Evolutionary conservation across 305 asterid species (phyloP).

Genomic region (Fraxinus nigra): DNA sequence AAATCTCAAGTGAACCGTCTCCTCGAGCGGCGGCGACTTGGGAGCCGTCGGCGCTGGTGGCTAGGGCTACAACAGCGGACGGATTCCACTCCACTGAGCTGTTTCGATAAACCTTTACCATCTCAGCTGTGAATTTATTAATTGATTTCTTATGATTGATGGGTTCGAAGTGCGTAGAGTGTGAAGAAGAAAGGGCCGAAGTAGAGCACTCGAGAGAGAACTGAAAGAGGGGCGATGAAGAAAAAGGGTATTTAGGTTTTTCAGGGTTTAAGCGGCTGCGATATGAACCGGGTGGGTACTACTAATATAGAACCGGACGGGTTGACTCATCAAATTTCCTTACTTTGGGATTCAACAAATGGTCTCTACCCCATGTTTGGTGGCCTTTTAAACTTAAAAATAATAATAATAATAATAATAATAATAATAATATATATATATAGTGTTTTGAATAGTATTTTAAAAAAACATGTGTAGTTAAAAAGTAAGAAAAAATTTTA

Average conservation of each 20-base stretch:
- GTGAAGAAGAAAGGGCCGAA: neutral
- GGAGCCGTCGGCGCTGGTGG: conserved; percentile 84
- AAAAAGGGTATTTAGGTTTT: conserved; percentile 1
- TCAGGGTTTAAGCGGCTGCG: conserved; percentile 10
- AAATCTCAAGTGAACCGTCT: conserved; percentile 85
- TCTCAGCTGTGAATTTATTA: conserved; percentile 17
- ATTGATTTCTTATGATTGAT: neutral
- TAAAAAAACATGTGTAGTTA: no score
- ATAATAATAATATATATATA: no score
- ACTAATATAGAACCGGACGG: neutral
- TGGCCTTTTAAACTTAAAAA: no score
- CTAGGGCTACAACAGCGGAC: conserved; percentile 79
- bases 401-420: no score
- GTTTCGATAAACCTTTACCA: conserved; percentile 53
- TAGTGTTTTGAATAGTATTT: no score
- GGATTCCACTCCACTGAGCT: conserved; percentile 85
- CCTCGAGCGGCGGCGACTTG: conserved; percentile 96
- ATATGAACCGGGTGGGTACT: neutral
- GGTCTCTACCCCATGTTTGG: no score
- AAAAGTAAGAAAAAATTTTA: no score
- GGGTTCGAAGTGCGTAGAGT: neutral
- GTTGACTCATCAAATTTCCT: neutral
- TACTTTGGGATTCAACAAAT: neutral
- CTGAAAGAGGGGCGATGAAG: conserved; percentile 2
- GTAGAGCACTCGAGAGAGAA: neutral